Base-by-base conservation (phyloP, 2,329 filamentous ascomycete species). In the Colletotrichum abscissum region DNA sequence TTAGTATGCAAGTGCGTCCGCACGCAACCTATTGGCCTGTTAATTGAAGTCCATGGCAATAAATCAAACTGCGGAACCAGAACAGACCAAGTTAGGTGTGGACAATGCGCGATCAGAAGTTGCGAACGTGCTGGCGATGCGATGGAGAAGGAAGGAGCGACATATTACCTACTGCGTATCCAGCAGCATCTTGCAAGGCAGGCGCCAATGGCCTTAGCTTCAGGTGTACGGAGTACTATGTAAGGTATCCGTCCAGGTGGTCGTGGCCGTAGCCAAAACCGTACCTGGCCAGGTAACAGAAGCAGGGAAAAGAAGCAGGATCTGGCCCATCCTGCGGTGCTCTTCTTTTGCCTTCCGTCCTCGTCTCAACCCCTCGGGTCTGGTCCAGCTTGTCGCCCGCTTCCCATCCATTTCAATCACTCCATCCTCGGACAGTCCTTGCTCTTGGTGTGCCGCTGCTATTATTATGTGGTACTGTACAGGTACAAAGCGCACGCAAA, bases 381-480 rank as follows among this genome's bases (percentile, higher is more conserved):
- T 38, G 24, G n/a, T 33, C 33, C 16, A n/a, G 52, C 56, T 52
- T 42, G 38, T 42, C 38, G 38, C 38, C 14, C 38, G 38, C 38
- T 42, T 42, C 12, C n/a, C 24, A 49, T 28, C 35, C 60, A 26
- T 57, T 6, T 46, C 42, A 33, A 30, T 58, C 24, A 28, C 54
- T 33, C 60, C 60, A 65, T 22, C 26, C 30, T 42, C 30, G 46
- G 35, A 33, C 57, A 38, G 33, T 54, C 66, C 65, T 57, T 68
- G 67, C 62, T 54, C 46, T 22, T 38, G 55, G 62, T 26, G 35
- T 33, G 73, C 56, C 69, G 73, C 63, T 73, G 63, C 67, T 65
- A 69, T 69, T 75, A 75, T 76, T 77, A 74, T 68, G 77, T 71
- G 80, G 81, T 83, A 83, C 82, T 84, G 82, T 84, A 82, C 75